A percentile compares a stretch with the other conserved stretches of the same genome.
These are phyloP conservation scores for Chara braunii DNA, from an alignment of 139 green algal genomes.

Conservation along the genomic window DNA sequence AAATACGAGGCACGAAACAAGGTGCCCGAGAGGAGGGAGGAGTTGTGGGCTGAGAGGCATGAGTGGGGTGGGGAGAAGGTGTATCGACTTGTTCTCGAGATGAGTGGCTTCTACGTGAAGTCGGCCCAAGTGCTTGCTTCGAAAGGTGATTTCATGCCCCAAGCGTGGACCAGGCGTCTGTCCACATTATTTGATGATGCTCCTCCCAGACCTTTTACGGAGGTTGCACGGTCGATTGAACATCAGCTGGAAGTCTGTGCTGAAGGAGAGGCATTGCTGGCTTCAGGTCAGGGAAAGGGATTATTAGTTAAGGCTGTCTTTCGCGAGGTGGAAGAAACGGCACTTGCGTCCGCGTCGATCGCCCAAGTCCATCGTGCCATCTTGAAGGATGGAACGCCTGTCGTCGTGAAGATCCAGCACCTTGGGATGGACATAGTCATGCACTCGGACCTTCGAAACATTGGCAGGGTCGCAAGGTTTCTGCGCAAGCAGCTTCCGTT, in stretches of 20 bases:
- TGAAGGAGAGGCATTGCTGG: too few species aligned
- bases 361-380: constrained; percentile 9
- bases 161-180: constrained; percentile 29
- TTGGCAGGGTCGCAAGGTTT: constrained; percentile 24
- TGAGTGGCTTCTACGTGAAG: constrained; percentile 39
- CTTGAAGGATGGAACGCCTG: constrained; percentile 2
- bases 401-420: constrained; percentile 42
- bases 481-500: constrained; percentile 27
- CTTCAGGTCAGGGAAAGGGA: too few species aligned
- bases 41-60: constrained; percentile 15
- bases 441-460: constrained; percentile 32
- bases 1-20: constrained; percentile 22
- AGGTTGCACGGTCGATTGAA: constrained; percentile 14
- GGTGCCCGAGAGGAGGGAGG: constrained; percentile 8
- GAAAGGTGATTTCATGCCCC: constrained; percentile 37
- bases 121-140: constrained; percentile 27
- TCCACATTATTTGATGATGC: constrained; percentile 23
- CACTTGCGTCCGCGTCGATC: constrained; percentile 34
- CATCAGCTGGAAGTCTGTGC: constrained; percentile 11
- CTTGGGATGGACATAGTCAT: constrained; percentile 35
- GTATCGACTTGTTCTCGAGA: constrained; percentile 21
- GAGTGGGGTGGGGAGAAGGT: constrained; percentile 36
- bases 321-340: too few species aligned
- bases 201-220: constrained; percentile 21
- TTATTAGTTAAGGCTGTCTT: too few species aligned